Evolutionary conservation across 768 basidiomycete genomes (phyloP), one percentile per base, ranked within the genome.

Genomic region (Suillus brevipes): DNA sequence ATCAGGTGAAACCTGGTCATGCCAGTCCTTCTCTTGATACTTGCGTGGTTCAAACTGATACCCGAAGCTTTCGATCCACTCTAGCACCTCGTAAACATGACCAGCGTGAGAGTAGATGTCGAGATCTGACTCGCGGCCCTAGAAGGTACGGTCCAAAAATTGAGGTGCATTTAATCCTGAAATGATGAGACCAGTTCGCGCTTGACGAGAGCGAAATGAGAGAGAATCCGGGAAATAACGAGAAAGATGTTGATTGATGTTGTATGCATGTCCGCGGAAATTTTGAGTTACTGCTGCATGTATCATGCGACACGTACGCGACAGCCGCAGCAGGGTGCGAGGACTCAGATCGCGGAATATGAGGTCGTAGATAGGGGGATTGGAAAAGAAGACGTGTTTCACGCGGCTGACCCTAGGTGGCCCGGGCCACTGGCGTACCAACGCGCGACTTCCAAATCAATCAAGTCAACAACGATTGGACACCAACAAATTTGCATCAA

Each of bases 121-220:
- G 9, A 87, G 78, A 66, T 87, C 85, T 0, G 85, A 78, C 5
- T 77, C 77, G 4, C 78, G 73, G 65, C n/a, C n/a, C n/a, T 84
- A 86, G 43, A 73, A 72, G 0, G 75, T 67, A 20, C 84, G 70
- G 58, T 82, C 81, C 49, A 87, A 76, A 67, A 85, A 84, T 59
- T 87, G 85, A 3, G 86, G 78, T 0, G 84, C 85, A 34, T 74
- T 76, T 0, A 85, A 86, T 12, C 86, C 86, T 4, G 86, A 87
- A 23, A 87, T 80, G 28, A 87, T 67, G 0, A 80, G 78, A 45
- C 78, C 80, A 0, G 82, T 84, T 18, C 63, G 68, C 0, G 76
- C 78, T 68, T 84, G 84, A 3, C 84, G 72, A 5, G 66, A 69
- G 18, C 84, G 78, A 64, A 86, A 86, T 5, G 70, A 70, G n/a